Evolutionary conservation across 2,329 filamentous ascomycete genomes (phyloP).

Genomic region (Ophioceras dolichostomum): DNA sequence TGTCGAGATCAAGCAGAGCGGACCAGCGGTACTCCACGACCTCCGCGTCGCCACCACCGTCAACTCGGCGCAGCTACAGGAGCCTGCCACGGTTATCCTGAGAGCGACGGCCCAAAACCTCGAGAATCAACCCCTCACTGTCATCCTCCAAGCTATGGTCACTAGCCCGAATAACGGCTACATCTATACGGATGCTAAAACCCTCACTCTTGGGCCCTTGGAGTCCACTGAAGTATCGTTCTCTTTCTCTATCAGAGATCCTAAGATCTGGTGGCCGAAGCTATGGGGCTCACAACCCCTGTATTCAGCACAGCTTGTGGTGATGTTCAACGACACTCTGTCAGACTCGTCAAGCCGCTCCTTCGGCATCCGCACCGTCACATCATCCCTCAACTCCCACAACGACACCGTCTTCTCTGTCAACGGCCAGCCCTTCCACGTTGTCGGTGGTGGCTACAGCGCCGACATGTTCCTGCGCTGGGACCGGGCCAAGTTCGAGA

Average conservation of each 20-base stretch:
- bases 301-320: conserved; percentile 16
- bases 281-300: conserved; percentile 39
- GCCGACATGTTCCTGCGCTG: conserved; percentile 52
- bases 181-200: neutral
- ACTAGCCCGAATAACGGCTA: conserved; percentile 5
- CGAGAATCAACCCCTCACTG: conserved; percentile 22
- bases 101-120: conserved; percentile 26
- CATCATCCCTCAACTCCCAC: conserved; percentile 32
- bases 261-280: conserved; percentile 49
- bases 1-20: conserved; percentile 41
- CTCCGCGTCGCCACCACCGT: conserved; percentile 31
- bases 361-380: conserved; percentile 44
- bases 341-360: conserved; percentile 20
- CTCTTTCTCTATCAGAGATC: conserved; percentile 23
- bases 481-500: conserved; percentile 30
- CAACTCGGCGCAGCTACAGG: conserved; percentile 7
- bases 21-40: conserved; percentile 30
- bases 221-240: conserved; percentile 24
- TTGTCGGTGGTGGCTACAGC: conserved; percentile 47
- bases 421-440: conserved; percentile 46
- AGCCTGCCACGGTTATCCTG: conserved; percentile 23
- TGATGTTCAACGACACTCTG: conserved; percentile 10
- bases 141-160: conserved; percentile 15
- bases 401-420: conserved; percentile 44
- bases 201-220: conserved; percentile 18